Base-by-base conservation (phyloP, 495 filamentous ascomycete species). In the Penicillium flavigenum region DNA sequence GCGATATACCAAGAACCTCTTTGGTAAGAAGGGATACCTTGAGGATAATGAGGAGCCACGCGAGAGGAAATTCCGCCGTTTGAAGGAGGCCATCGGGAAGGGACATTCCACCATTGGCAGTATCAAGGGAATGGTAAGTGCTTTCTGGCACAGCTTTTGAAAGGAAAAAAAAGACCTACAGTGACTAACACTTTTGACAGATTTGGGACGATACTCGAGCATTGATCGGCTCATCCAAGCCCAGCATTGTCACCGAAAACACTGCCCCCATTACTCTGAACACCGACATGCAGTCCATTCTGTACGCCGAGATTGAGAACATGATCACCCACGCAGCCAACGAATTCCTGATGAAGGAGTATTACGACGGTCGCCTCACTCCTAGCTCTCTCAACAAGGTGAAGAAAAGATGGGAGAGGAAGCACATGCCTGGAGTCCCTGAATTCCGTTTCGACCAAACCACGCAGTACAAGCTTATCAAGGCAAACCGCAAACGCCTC, bases 381-480 rank as follows among this genome's bases (percentile, higher is more conserved):
- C 56, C 65, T 5, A 76, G 79, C 20, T 79, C 81, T 10, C 71
- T 84, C 59, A 70, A 69, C 36, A 81, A 76, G 45, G 60, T 78
- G 44, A 71, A 64, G 39, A 70, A 73, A 20, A 64, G 52, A 56
- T 84, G 81, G 81, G 67, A 59, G 3, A 68, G 57, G 4, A 83
- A 82, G 62, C 81, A 82, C 50, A 72, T 81, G 4, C 78, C 80
- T 7, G 71, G 71, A 27, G 82, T 85, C 3, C 66, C 74, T 9
- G 78, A 85, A 51, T 85, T 85, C 64, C 75, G 76, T 57, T 85
- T 80, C 56, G 81, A 84, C 60, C 81, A 83, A 56, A 67, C 65
- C 8, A 84, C 80, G 5, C 83, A 86, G 63, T 71, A 76, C 14
- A 74, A 79, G 5, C 64, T 86, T 14, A 76, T 86, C 50, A 45